Percentiles rank a stretch among this genome's conserved stretches.
Evolutionary conservation across 2,329 filamentous ascomycete genomes (phyloP).

Genomic region (Aspergillus udagawae): DNA sequence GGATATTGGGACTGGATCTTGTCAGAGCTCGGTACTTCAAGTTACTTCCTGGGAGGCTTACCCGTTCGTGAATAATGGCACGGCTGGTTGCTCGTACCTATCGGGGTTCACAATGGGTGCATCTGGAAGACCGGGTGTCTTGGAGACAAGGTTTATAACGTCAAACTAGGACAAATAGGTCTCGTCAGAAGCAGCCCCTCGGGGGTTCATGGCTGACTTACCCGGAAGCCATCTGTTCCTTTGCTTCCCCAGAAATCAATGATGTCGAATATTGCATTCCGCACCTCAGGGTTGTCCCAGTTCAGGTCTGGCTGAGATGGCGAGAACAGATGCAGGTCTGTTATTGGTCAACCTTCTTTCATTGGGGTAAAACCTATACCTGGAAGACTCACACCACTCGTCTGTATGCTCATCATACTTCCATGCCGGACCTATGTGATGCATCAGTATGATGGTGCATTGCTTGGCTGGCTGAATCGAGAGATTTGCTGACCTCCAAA

Average conservation of each 20-base stretch:
- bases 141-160: constrained; percentile 65
- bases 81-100: constrained; percentile 48
- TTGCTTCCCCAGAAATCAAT: constrained; percentile 72
- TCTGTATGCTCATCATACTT: constrained; percentile 61
- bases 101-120: constrained; percentile 44
- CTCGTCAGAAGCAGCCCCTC: neutral
- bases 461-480: neutral
- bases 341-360: neutral
- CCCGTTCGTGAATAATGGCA: constrained; percentile 59
- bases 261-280: constrained; percentile 62
- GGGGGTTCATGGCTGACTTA: neutral
- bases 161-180: constrained; percentile 42
- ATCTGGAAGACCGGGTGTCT: constrained; percentile 50
- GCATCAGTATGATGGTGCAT: neutral
- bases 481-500: constrained; percentile 33
- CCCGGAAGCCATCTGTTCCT: constrained; percentile 65
- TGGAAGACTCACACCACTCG: constrained; percentile 53
- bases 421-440: constrained; percentile 18
- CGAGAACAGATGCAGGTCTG: constrained; percentile 64
- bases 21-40: neutral
- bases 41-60: neutral
- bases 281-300: constrained; percentile 65
- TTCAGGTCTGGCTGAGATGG: constrained; percentile 74
- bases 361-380: neutral
- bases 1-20: constrained; percentile 29